Conservation (phyloP, 441 rosid genomes). For the Populus tomentosa region DNA sequence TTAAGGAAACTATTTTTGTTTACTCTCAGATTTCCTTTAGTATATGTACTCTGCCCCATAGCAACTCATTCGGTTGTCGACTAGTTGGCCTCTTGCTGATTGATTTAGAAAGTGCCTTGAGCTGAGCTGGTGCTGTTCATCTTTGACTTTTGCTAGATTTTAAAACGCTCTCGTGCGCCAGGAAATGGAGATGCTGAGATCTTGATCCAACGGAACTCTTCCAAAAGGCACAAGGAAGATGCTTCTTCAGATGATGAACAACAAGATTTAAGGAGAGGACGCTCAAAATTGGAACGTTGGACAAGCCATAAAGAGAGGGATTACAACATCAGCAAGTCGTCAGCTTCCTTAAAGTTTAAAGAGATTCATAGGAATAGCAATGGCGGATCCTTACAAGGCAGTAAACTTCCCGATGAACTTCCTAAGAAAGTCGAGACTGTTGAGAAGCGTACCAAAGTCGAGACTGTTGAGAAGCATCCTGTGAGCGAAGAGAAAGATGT, state of each 20-base stretch:
- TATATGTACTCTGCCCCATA: neutral
- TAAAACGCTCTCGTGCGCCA: conserved; percentile 41
- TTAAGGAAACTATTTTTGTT: neutral
- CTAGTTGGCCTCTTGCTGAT: conserved; percentile 1
- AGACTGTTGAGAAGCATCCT: conserved; percentile 39
- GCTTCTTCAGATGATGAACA: conserved; percentile 77
- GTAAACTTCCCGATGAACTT: conserved; percentile 30
- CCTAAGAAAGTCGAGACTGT: conserved; percentile 34
- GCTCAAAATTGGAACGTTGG: conserved; percentile 96
- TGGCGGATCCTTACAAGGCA: conserved; percentile 36
- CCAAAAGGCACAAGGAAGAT: conserved; percentile 59
- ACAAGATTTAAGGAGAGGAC: conserved; percentile 71
- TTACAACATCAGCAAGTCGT: conserved; percentile 47
- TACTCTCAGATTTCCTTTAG: neutral
- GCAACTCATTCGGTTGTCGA: neutral
- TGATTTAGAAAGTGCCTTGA: conserved; percentile 10
- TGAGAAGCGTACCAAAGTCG: conserved; percentile 40
- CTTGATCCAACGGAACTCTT: conserved; percentile 38
- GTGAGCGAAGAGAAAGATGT: conserved; percentile 44
- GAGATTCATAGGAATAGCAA: conserved; percentile 50
- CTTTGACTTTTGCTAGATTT: conserved; percentile 50
- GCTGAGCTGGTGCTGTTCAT: conserved; percentile 20
- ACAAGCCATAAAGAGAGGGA: conserved; percentile 89
- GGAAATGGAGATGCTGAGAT: conserved; percentile 36
- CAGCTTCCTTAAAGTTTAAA: conserved; percentile 61